Evolutionary conservation across 208 protist species (phyloP), one percentile per base, ranked within the genome.

Genomic region (Naegleria lovaniensis): DNA sequence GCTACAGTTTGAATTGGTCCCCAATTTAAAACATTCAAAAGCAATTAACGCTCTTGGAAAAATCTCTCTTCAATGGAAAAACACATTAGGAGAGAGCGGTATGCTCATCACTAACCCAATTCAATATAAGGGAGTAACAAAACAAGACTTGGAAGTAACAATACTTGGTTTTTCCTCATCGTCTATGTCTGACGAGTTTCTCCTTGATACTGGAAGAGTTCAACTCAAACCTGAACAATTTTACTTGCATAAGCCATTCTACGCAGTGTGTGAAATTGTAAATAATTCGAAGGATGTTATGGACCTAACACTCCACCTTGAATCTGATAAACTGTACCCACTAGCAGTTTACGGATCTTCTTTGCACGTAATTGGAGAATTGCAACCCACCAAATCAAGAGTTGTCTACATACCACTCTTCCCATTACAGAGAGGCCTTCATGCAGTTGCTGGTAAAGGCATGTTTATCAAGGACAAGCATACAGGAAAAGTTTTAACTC

Each of bases 11-110:
- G 83, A 87, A 87, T 19, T 87, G 16, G 40, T 51, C 29, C 29
- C 83, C 0, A 41, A 41, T 39, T 41, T n/a, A 33, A 51, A 22
- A 9, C 40, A 87, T 2, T 6, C 15, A 22, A 67, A 29, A 19
- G 55, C 55, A 29, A 19, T 67, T 2, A 67, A 67, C 19, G 55
- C 19, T 29, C 41, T 87, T 22, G 83, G 83, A 36, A 87, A 52
- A 36, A 87, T 87, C 19, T 22, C 15, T 5, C 40, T 87, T n/a
- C 83, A 87, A 87, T 87, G 83, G 83, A 87, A 87, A n/a, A 36
- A 36, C n/a, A 40, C 36, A 11, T 51, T 40, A 15, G 83, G 83
- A 51, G 83, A 87, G 15, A 25, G 41, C 52, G 83, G 83, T 52
- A 87, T 87, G 16, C 40, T 87, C 9, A 29, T 87, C 2, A 87